Percentiles rank a stretch among this genome's conserved stretches.
These are phyloP conservation scores for Fonsecaea pedrosoi DNA, from an alignment of 2,329 filamentous ascomycete genomes.

Conservation along the genomic window DNA sequence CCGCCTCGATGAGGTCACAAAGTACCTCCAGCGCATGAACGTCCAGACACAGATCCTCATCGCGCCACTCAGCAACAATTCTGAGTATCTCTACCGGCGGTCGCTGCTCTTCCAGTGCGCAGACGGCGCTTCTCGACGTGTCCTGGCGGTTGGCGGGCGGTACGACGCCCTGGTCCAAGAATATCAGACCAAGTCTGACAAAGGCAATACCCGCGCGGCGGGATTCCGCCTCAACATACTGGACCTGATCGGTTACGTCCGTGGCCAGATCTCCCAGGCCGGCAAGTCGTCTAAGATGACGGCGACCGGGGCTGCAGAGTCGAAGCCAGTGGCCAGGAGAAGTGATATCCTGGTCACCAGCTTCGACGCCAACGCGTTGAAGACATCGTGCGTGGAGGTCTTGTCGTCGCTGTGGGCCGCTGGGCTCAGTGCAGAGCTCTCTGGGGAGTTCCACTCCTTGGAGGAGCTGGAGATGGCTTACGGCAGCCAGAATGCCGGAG, in stretches of 20 bases:
- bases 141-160: slow-evolving; percentile 89
- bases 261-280: slow-evolving; percentile 24
- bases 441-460: slow-evolving; percentile 75
- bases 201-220: slow-evolving; percentile 78
- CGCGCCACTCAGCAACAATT: slow-evolving; percentile 83
- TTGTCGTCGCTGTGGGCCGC: slow-evolving; percentile 80
- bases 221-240: slow-evolving; percentile 68
- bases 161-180: slow-evolving; percentile 91
- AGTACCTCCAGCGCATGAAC: slow-evolving; percentile 76
- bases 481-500: slow-evolving; percentile 78
- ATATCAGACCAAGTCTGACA: slow-evolving; percentile 71
- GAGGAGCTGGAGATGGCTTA: slow-evolving; percentile 73
- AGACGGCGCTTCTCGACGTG: slow-evolving; percentile 76
- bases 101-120: slow-evolving; percentile 90
- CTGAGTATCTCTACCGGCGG: slow-evolving; percentile 86
- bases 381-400: slow-evolving; percentile 77
- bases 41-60: slow-evolving; percentile 81
- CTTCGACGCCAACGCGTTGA: slow-evolving; percentile 78
- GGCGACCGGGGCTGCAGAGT: slow-evolving; percentile 12
- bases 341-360: slow-evolving; percentile 91
- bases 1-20: slow-evolving; percentile 78
- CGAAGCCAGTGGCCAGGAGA: slow-evolving; percentile 43
- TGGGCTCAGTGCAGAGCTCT: slow-evolving; percentile 86
- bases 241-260: slow-evolving; percentile 36
- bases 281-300: slow-evolving; percentile 17